Conservation (phyloP, 176 grass and related monocot species). For the Raddia guianensis region DNA sequence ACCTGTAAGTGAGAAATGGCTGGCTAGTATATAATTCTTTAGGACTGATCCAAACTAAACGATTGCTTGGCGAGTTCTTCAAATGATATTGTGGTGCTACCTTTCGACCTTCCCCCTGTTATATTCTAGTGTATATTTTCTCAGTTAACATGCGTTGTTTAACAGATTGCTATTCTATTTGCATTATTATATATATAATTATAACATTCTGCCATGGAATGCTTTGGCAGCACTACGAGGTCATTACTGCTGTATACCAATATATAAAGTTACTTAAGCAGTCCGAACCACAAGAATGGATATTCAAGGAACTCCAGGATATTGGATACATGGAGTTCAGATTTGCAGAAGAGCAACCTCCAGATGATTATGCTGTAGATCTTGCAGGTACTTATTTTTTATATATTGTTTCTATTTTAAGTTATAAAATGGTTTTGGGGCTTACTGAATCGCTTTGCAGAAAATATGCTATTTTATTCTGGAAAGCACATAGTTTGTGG, state of each 20-base stretch:
- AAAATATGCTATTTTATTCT: conserved; percentile 82
- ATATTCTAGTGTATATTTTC: neutral
- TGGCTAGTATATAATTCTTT: neutral
- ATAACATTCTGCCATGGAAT: conserved; percentile 27
- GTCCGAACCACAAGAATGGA: conserved; percentile 89
- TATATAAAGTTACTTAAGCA: conserved; percentile 80
- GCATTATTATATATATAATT: neutral
- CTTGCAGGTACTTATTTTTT: conserved; percentile 77
- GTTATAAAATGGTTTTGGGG: conserved; percentile 17
- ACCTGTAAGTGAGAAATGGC: neutral
- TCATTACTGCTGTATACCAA: conserved; percentile 77
- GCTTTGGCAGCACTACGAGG: conserved; percentile 64
- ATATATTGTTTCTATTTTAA: conserved; percentile 35
- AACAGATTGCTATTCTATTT: neutral
- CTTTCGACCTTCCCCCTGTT: neutral
- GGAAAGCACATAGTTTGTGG: conserved; percentile 82
- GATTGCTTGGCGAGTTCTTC: neutral
- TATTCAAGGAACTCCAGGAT: conserved; percentile 96
- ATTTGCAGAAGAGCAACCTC: conserved; percentile 98
- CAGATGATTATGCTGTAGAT: conserved; percentile 83
- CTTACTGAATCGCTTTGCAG: conserved; percentile 52
- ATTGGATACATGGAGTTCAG: conserved; percentile 94
- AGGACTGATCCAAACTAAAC: neutral
- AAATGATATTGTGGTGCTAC: neutral
- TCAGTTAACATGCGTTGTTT: conserved; percentile 15